phyloP scores from a whole-genome alignment of 192 early-diverging fungal species.

The Coemansia sp. region DNA sequence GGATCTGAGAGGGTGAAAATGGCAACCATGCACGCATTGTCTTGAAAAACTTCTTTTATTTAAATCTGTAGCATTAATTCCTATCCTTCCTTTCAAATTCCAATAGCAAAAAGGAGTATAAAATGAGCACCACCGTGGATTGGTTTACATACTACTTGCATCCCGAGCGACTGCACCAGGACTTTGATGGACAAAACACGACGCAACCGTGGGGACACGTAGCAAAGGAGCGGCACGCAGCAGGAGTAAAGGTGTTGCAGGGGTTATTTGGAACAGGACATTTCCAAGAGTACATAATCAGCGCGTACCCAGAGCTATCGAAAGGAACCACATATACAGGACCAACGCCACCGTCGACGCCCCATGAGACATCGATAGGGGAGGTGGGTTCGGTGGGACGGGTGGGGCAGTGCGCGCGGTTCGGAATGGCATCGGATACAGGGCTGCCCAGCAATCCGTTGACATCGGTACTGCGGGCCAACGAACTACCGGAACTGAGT shows the following conservation, averaged over 20 bases:
- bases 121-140: constrained; percentile 19
- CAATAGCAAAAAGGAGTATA: too few relatives aligned
- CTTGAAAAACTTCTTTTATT: too few relatives aligned
- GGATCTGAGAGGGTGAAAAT: too few relatives aligned
- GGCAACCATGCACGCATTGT: too few relatives aligned
- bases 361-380: background rate
- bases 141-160: constrained; percentile 49
- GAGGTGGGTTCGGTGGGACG: background rate
- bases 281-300: constrained; percentile 39
- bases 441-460: constrained; percentile 23
- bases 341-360: constrained; percentile 42
- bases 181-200: constrained; percentile 20
- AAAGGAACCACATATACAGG: constrained; percentile 17
- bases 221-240: constrained; percentile 10
- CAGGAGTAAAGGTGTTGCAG: constrained; percentile 17
- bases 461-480: constrained; percentile 8
- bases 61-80: too few relatives aligned
- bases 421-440: constrained; percentile 10
- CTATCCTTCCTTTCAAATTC: too few relatives aligned
- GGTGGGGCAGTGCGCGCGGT: constrained; percentile 32
- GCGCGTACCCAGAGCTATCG: constrained; percentile 34
- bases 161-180: constrained; percentile 24
- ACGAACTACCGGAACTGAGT: constrained; percentile 18
- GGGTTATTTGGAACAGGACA: constrained; percentile 38
- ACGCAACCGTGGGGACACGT: constrained; percentile 4